A percentile compares a stretch with the other conserved stretches of the same genome.
phyloP scores from a whole-genome alignment of 169 alveolate genomes.

The Cryptosporidium felis region DNA sequence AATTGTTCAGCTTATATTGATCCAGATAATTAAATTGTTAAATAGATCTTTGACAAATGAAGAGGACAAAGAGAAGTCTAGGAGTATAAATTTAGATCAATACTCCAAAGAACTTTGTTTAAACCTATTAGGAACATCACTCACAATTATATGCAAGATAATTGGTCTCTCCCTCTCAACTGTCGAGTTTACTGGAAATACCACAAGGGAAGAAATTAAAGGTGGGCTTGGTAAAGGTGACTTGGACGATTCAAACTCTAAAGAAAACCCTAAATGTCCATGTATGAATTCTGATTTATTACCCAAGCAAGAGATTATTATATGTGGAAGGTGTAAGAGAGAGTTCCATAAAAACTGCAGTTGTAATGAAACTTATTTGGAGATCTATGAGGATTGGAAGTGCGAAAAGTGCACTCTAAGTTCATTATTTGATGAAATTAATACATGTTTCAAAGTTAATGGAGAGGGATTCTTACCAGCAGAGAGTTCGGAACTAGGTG shows the following conservation, averaged over 20 bases:
- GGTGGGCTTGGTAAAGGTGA: not conserved
- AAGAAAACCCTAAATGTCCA: not conserved
- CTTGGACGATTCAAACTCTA: not conserved
- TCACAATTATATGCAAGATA: slow-evolving; percentile 3
- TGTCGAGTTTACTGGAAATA: not conserved
- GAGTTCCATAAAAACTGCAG: slow-evolving; percentile 27
- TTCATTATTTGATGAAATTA: slow-evolving; percentile 9
- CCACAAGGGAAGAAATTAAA: not conserved
- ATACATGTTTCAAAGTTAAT: not conserved
- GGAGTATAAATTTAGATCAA: not conserved
- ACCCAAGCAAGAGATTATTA: not conserved
- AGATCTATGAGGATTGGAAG: slow-evolving; percentile 33
- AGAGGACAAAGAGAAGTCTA: not conserved
- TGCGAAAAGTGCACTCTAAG: slow-evolving; percentile 31
- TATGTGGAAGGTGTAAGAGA: slow-evolving; percentile 4
- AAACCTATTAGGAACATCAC: slow-evolving; percentile 22
- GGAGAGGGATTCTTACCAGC: not conserved
- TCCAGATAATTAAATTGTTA: slow-evolving; percentile 49
- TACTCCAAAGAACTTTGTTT: slow-evolving; percentile 60
- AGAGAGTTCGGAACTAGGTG: not conserved
- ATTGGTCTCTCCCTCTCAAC: not conserved
- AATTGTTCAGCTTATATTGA: not conserved
- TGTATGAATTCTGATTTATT: not conserved
- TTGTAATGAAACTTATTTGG: not conserved
- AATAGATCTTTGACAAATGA: slow-evolving; percentile 16